Evolutionary conservation across 441 rosid genomes (phyloP).

Genomic region (Syzygium syzygioides): DNA sequence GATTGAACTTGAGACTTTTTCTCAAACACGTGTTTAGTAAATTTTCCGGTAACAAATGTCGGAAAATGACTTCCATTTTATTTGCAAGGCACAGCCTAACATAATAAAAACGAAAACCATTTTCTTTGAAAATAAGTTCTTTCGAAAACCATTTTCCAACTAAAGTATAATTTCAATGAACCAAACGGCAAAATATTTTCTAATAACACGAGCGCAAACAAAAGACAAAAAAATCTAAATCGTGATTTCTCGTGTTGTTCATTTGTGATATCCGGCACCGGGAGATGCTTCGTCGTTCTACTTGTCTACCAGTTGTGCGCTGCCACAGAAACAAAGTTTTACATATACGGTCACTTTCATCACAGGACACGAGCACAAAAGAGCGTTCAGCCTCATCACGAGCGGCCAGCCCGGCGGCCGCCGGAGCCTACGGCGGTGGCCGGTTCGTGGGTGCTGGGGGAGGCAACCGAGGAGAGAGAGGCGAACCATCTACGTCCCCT

Average conservation of each 20-base stretch:
- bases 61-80: background rate
- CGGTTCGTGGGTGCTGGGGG: rapidly evolving
- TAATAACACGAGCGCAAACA: background rate
- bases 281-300: background rate
- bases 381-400: background rate
- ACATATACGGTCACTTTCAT: background rate
- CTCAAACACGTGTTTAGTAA: background rate
- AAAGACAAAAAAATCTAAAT: background rate
- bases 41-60: rapidly evolving
- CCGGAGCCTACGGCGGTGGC: background rate
- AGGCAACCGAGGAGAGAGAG: background rate
- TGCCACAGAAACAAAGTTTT: background rate
- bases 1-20: background rate
- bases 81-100: background rate
- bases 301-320: background rate
- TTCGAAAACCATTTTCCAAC: background rate
- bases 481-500: background rate
- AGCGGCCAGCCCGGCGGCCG: background rate
- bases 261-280: background rate
- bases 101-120: background rate
- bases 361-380: background rate
- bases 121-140: background rate
- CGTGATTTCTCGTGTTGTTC: background rate
- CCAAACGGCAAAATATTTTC: background rate
- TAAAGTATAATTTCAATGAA: background rate